Evolutionary conservation across 176 grass and related monocot species (phyloP).

Genomic region (Eragrostis curvula): DNA sequence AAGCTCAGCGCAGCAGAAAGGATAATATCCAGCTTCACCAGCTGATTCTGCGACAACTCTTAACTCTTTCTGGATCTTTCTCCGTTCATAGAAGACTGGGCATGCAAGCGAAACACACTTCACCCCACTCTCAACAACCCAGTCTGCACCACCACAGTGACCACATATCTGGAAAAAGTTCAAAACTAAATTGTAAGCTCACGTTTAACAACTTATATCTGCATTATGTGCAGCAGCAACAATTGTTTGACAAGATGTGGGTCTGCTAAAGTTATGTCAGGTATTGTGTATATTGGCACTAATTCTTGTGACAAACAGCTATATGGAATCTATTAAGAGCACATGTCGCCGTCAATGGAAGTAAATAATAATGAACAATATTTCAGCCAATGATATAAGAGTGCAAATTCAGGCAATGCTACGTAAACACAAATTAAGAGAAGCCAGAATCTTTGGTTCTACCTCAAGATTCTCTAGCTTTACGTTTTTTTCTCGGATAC

Average conservation of each 20-base stretch:
- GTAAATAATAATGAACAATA: not conserved
- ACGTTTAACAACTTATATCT: not conserved
- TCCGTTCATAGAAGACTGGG: conserved; percentile 83
- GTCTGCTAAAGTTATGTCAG: not conserved
- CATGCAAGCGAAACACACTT: conserved; percentile 90
- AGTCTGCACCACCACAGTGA: conserved; percentile 80
- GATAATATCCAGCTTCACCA: conserved; percentile 63
- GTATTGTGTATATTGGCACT: not conserved
- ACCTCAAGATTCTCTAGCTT: not conserved
- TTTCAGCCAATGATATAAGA: conserved; percentile 1
- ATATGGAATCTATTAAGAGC: not conserved
- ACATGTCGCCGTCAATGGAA: not conserved
- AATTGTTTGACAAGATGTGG: not conserved
- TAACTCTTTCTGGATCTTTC: conserved; percentile 73
- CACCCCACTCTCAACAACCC: conserved; percentile 71
- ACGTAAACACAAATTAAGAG: not conserved
- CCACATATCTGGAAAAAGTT: conserved; percentile 67
- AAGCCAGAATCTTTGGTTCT: not conserved
- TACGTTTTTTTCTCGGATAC: too few relatives aligned
- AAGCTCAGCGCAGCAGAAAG: conserved; percentile 63
- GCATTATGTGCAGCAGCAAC: not conserved
- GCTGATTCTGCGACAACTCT: conserved; percentile 57
- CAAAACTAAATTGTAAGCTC: conserved; percentile 20
- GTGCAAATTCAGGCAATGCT: not conserved
- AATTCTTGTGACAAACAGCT: conserved; percentile 20